Conservation (phyloP, 148 eudicot species). For the Agrostemma githago region DNA sequence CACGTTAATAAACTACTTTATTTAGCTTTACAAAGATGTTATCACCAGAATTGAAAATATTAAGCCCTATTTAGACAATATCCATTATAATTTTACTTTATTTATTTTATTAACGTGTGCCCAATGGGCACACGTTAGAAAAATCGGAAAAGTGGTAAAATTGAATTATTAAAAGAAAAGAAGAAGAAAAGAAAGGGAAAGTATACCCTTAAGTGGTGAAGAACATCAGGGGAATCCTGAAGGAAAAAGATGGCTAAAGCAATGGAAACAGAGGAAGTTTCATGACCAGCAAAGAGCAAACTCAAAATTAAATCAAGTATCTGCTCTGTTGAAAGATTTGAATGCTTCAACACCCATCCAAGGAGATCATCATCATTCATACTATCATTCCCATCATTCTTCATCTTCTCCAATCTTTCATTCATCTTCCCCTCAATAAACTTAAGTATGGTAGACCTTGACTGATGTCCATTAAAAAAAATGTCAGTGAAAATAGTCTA, state of each 20-base stretch:
- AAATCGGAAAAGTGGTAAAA: neutral
- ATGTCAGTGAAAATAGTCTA: neutral
- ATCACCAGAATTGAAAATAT: too few species aligned
- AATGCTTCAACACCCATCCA: conserved; percentile 88
- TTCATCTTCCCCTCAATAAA: conserved; percentile 83
- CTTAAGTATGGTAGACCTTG: conserved; percentile 64
- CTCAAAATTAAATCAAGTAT: conserved; percentile 82
- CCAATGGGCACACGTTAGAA: too few species aligned
- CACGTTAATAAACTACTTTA: too few species aligned
- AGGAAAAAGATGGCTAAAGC: conserved; percentile 85
- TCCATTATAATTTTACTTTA: too few species aligned
- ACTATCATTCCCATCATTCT: conserved; percentile 24
- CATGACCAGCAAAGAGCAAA: conserved; percentile 93
- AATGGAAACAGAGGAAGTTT: conserved; percentile 92
- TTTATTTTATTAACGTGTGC: too few species aligned
- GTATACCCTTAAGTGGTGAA: conserved; percentile 66
- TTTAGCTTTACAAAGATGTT: too few species aligned
- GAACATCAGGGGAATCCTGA: conserved; percentile 61
- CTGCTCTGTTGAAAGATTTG: conserved; percentile 85
- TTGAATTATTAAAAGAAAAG: neutral
- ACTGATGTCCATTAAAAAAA: conserved; percentile 35
- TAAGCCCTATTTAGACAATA: too few species aligned
- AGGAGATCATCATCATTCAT: conserved; percentile 73
- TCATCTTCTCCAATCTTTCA: conserved; percentile 40
- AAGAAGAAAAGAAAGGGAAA: neutral